phyloP scores from a whole-genome alignment of 129 eudicot species.

The Pulicaria dysenterica region DNA sequence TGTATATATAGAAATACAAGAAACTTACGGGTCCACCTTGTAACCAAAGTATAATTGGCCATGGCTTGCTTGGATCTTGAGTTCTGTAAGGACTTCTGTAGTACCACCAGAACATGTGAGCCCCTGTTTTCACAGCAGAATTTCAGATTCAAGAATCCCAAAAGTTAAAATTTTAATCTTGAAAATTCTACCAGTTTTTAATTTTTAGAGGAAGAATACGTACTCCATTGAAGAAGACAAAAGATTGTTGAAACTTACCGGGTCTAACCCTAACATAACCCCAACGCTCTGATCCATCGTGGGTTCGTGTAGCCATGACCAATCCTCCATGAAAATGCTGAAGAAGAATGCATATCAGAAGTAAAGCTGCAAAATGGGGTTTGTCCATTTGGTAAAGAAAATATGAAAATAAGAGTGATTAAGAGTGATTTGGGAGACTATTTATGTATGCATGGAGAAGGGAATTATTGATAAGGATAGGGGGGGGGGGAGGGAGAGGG shows the following conservation, averaged over 20 bases:
- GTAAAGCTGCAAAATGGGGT: slow-evolving; percentile 2
- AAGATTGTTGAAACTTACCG: slow-evolving; percentile 31
- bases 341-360: slow-evolving; percentile 28
- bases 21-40: slow-evolving; percentile 73
- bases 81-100: slow-evolving; percentile 55
- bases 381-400: slow-evolving; percentile 28
- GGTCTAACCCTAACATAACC: slow-evolving; percentile 61
- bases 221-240: not conserved
- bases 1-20: not conserved
- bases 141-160: not conserved
- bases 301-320: slow-evolving; percentile 34
- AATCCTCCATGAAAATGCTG: slow-evolving; percentile 36
- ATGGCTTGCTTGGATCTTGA: slow-evolving; percentile 54
- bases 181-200: not conserved
- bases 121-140: slow-evolving; percentile 42
- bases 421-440: slow-evolving; percentile 1
- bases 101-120: slow-evolving; percentile 68
- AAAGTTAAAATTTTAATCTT: slow-evolving; percentile 19
- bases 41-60: slow-evolving; percentile 63
- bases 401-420: not conserved
- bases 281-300: slow-evolving; percentile 55
- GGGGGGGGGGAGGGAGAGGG: too few species aligned
- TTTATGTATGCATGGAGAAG: slow-evolving; percentile 25
- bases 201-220: slow-evolving; percentile 5
- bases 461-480: slow-evolving; percentile 20